These are phyloP conservation scores for Microdochium paspali DNA, from an alignment of 2,329 filamentous ascomycete genomes.

Conservation along the genomic window DNA sequence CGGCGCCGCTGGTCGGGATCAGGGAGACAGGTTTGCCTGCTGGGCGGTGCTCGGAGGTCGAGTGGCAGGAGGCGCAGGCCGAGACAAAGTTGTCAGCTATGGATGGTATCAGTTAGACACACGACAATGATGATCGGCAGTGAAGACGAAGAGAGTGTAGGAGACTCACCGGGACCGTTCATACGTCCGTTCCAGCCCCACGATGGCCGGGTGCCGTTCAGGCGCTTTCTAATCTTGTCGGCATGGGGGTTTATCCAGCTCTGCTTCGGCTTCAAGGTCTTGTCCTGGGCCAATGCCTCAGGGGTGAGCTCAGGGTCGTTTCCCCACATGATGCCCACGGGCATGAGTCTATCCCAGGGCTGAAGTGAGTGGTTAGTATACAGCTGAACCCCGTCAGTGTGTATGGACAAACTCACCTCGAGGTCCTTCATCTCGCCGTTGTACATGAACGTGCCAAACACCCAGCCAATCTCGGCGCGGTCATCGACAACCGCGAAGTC, in stretches of 20 bases:
- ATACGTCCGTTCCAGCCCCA: neutral
- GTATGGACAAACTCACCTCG: neutral
- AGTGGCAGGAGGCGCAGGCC: neutral
- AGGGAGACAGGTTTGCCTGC: neutral
- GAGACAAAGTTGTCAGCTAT: neutral
- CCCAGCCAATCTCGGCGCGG: neutral
- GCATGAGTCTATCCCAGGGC: neutral
- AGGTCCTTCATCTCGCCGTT: neutral
- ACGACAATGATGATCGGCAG: neutral
- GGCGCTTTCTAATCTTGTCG: neutral
- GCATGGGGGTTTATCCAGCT: neutral
- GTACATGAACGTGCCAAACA: neutral
- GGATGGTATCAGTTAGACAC: neutral
- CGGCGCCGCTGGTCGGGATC: neutral
- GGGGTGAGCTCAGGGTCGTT: neutral
- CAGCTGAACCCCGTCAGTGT: neutral
- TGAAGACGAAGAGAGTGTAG: neutral
- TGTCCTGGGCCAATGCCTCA: neutral
- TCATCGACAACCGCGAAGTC: neutral
- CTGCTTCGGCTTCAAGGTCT: neutral
- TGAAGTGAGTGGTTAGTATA: neutral
- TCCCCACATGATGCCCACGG: neutral
- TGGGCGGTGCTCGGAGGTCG: neutral
- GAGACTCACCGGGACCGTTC: neutral
- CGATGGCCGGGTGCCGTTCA: neutral